phyloP scores from a whole-genome alignment of 2,329 filamentous ascomycete species.

The Xenosphaeropsis pyriputrescens region DNA sequence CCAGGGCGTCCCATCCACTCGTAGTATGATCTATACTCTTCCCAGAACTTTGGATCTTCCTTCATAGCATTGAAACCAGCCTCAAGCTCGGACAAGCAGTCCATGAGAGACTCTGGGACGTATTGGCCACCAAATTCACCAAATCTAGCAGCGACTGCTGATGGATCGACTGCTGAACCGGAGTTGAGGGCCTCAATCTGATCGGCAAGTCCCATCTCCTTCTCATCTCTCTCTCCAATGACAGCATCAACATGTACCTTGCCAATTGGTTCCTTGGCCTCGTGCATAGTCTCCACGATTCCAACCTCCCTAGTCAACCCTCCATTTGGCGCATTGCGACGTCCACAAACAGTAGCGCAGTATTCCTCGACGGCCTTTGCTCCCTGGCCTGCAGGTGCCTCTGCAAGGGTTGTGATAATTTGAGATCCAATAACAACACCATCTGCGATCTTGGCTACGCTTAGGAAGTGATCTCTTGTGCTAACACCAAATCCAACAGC shows the following conservation, averaged over 20 bases:
- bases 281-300: constrained; percentile 52
- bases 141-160: constrained; percentile 69
- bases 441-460: constrained; percentile 71
- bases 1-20: constrained; percentile 94
- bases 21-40: constrained; percentile 91
- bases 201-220: constrained; percentile 24
- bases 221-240: constrained; percentile 26
- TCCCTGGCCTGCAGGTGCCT: constrained; percentile 50
- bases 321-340: constrained; percentile 23
- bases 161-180: constrained; percentile 24
- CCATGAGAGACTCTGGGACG: constrained; percentile 95
- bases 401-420: constrained; percentile 69
- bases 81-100: constrained; percentile 83
- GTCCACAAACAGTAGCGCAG: constrained; percentile 57
- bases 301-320: constrained; percentile 46
- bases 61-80: constrained; percentile 78
- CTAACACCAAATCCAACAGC: constrained; percentile 95
- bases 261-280: constrained; percentile 41
- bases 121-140: constrained; percentile 96
- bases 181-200: constrained; percentile 55
- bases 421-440: constrained; percentile 95
- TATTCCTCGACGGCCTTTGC: constrained; percentile 72
- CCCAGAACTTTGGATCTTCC: constrained; percentile 87
- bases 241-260: constrained; percentile 55
- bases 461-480: constrained; percentile 84